Conservation (phyloP, 768 basidiomycete species). For the Mycena vitilis region DNA sequence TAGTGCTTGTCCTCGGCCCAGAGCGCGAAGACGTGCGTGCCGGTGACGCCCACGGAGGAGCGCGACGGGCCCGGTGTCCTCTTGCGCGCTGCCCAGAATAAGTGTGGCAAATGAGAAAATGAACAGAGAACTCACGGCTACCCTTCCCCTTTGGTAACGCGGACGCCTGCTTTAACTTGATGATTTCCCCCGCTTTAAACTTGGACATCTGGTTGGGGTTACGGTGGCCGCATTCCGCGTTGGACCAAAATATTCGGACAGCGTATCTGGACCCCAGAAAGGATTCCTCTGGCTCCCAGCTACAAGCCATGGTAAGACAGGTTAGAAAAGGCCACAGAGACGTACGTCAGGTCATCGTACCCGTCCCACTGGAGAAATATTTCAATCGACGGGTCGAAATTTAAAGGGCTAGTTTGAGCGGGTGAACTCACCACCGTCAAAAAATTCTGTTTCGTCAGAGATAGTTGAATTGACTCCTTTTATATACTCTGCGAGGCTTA, state of each 20-base stretch:
- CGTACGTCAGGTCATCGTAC: not conserved
- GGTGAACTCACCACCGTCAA: not conserved
- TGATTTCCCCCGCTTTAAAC: not conserved
- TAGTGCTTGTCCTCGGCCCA: constrained; percentile 13
- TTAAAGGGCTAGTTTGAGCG: too few species aligned
- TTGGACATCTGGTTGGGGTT: not conserved
- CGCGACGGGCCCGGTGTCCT: constrained; percentile 4
- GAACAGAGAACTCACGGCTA: not conserved
- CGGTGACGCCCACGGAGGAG: constrained; percentile 6
- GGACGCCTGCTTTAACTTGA: not conserved
- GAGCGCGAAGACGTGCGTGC: constrained; percentile 10
- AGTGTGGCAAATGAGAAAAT: too few species aligned
- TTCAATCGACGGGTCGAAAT: too few species aligned
- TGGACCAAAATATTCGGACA: not conserved
- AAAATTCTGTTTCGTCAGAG: too few species aligned
- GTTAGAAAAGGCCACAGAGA: not conserved
- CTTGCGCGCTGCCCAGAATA: not conserved
- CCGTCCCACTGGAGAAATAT: not conserved
- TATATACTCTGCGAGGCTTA: too few species aligned
- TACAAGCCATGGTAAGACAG: not conserved
- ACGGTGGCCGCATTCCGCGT: constrained; percentile 2
- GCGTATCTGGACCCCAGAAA: not conserved
- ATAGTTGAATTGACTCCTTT: too few species aligned
- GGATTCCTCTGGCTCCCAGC: not conserved
- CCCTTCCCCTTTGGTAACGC: not conserved